These are phyloP conservation scores for Chionographis japonica DNA, from an alignment of 106 monocot genomes.

Conservation along the genomic window DNA sequence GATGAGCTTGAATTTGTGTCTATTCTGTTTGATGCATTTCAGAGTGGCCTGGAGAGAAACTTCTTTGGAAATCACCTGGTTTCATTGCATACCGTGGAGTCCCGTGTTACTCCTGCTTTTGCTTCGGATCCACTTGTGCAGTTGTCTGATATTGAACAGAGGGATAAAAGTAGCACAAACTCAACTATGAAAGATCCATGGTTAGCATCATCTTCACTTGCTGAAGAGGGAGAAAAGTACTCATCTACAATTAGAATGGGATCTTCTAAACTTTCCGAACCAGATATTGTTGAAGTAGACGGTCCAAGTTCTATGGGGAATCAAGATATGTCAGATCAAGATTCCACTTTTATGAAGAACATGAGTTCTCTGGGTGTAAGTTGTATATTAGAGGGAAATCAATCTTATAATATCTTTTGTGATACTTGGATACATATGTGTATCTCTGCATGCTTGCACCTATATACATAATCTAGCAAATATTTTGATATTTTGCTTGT, in stretches of 20 bases:
- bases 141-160: constrained; percentile 35
- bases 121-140: constrained; percentile 72
- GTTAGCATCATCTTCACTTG: constrained; percentile 22
- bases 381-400: constrained; percentile 13
- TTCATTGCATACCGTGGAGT: constrained; percentile 53
- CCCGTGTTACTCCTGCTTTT: constrained; percentile 69
- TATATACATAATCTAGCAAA: not conserved
- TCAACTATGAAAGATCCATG: constrained; percentile 26
- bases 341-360: constrained; percentile 45
- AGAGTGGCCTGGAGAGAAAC: constrained; percentile 93
- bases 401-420: not conserved
- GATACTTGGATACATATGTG: too few species aligned
- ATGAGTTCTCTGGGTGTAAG: constrained; percentile 56
- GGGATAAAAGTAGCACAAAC: constrained; percentile 27
- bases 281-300: constrained; percentile 88
- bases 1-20: not conserved
- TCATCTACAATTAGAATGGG: constrained; percentile 21
- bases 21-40: constrained; percentile 11
- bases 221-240: constrained; percentile 10
- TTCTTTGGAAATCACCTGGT: constrained; percentile 88
- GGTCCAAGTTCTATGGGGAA: constrained; percentile 43
- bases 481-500: not conserved
- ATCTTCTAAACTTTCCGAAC: constrained; percentile 41
- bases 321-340: constrained; percentile 39
- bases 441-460: too few species aligned